Evolutionary conservation across 441 rosid species (phyloP).

Genomic region (Adansonia gregorii): DNA sequence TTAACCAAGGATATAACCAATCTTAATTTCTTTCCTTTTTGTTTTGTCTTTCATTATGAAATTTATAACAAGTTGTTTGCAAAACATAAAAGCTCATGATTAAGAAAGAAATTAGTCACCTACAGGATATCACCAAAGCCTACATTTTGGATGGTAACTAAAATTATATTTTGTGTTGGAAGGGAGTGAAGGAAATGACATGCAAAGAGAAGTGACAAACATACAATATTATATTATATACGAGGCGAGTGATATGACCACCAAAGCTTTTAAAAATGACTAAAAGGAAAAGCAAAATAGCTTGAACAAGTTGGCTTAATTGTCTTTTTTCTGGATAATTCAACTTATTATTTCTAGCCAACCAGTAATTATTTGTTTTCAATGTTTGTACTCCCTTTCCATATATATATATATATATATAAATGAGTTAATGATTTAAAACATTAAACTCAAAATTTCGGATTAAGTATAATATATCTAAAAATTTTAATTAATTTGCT

Average conservation of each 20-base stretch:
- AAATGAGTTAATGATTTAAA: too few species aligned
- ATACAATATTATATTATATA: neutral
- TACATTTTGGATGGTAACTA: constrained; percentile 11
- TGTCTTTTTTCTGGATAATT: too few species aligned
- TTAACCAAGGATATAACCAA: neutral
- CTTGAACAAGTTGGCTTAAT: neutral
- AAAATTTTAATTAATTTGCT: too few species aligned
- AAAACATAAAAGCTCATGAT: neutral
- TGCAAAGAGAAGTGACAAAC: neutral
- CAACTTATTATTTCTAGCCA: neutral
- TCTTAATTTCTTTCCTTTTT: neutral
- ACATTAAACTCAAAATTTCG: too few species aligned
- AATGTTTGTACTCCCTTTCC: too few species aligned
- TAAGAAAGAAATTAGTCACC: neutral
- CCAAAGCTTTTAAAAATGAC: neutral
- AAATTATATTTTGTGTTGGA: constrained; percentile 12
- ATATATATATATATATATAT: too few species aligned
- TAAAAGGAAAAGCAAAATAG: neutral
- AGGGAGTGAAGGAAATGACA: constrained; percentile 12
- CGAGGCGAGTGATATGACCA: neutral
- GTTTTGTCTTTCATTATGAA: constrained; percentile 3
- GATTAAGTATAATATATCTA: too few species aligned
- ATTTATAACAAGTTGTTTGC: neutral
- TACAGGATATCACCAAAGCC: neutral
- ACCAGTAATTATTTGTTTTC: too few species aligned